Percentiles rank a stretch among this genome's conserved stretches.
These are phyloP conservation scores for Arctium lappa DNA, from an alignment of 129 eudicot genomes.

Conservation along the genomic window DNA sequence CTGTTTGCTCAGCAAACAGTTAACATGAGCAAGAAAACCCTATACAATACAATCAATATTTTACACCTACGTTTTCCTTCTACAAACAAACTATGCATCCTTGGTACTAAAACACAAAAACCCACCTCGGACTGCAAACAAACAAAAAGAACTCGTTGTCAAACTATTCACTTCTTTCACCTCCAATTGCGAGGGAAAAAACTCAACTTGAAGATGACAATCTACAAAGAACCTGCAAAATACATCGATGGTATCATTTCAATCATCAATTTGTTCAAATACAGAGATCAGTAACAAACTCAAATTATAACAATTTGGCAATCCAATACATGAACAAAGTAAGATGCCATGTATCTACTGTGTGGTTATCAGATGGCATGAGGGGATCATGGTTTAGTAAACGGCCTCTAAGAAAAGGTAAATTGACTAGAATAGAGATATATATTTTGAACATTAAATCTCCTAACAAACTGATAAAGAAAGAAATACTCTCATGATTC, in stretches of 20 bases:
- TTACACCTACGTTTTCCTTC: slow-evolving; percentile 16
- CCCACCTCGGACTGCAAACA: slow-evolving; percentile 4
- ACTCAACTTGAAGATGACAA: background rate
- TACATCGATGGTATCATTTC: background rate
- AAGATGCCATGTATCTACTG: background rate
- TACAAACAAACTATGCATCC: slow-evolving; percentile 23
- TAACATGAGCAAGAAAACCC: slow-evolving; percentile 17
- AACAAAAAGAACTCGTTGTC: slow-evolving; percentile 10
- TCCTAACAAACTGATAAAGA: too few relatives aligned
- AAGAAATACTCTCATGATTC: too few relatives aligned
- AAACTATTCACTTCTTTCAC: slow-evolving; percentile 14
- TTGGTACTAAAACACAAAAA: slow-evolving; percentile 1
- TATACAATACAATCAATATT: slow-evolving; percentile 12
- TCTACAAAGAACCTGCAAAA: slow-evolving; percentile 27
- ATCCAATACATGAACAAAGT: background rate
- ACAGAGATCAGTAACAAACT: background rate
- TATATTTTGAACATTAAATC: too few relatives aligned
- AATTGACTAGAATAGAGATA: too few relatives aligned
- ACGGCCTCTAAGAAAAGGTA: too few relatives aligned
- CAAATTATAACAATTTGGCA: background rate
- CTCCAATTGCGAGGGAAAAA: slow-evolving; percentile 15
- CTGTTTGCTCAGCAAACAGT: slow-evolving; percentile 17
- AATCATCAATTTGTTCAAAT: background rate
- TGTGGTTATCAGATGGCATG: background rate
- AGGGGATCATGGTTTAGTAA: background rate